phyloP scores from a whole-genome alignment of 495 filamentous ascomycete species.

The Penicillium soppii region DNA sequence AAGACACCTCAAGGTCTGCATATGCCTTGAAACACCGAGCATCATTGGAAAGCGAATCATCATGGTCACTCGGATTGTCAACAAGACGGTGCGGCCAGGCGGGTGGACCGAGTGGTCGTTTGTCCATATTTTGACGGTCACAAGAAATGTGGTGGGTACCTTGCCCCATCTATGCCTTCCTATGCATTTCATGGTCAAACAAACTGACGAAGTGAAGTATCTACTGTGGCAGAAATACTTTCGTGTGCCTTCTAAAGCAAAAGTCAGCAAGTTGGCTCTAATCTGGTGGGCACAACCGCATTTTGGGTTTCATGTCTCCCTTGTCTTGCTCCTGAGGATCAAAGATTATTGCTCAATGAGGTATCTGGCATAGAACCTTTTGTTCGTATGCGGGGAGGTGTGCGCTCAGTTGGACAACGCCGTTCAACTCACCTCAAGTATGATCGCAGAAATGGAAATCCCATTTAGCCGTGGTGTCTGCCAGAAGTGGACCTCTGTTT shows the following conservation, averaged over 20 bases:
- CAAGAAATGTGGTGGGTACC: conserved; percentile 46
- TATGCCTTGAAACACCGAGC: conserved; percentile 67
- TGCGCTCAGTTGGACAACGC: too few relatives aligned
- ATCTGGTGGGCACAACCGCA: conserved; percentile 67
- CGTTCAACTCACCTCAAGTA: too few relatives aligned
- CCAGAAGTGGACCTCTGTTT: too few relatives aligned
- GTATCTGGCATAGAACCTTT: conserved; percentile 39
- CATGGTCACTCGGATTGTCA: conserved; percentile 52
- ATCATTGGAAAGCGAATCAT: conserved; percentile 68
- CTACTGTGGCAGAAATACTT: conserved; percentile 72
- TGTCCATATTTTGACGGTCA: conserved; percentile 48
- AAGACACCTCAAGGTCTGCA: conserved; percentile 64
- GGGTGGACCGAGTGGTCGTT: conserved; percentile 51
- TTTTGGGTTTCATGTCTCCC: conserved; percentile 66
- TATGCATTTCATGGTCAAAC: not conserved
- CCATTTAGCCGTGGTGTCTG: too few relatives aligned
- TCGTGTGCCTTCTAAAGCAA: conserved; percentile 48
- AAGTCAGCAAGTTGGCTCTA: conserved; percentile 52
- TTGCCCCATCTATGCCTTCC: conserved; percentile 21
- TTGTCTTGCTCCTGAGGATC: conserved; percentile 61
- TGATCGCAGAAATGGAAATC: too few relatives aligned
- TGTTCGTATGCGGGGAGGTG: conserved; percentile 42
- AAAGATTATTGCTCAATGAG: conserved; percentile 39
- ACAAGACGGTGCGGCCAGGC: conserved; percentile 54
- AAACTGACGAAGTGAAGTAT: conserved; percentile 42